These are phyloP conservation scores for Raphidocelis subcapitata DNA, from an alignment of 139 green algal species.

Conservation along the genomic window DNA sequence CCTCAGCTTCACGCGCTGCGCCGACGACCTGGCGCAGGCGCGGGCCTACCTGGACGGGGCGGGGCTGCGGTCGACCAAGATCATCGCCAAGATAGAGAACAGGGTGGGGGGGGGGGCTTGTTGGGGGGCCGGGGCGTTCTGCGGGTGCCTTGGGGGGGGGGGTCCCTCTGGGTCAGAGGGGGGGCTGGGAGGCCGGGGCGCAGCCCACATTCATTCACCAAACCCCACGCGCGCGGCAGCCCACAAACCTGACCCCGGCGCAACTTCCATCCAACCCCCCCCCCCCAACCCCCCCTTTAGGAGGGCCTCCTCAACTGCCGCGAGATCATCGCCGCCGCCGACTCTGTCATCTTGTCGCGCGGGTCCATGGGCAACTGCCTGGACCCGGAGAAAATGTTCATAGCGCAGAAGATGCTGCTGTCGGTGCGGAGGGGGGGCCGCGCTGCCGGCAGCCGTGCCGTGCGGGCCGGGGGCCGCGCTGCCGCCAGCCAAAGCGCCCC, in stretches of 20 bases:
- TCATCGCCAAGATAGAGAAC: slow-evolving; percentile 86
- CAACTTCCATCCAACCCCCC: too few relatives aligned
- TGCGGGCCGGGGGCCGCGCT: too few relatives aligned
- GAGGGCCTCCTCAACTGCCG: slow-evolving; percentile 26
- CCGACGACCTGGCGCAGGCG: slow-evolving; percentile 50
- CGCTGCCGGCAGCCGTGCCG: too few relatives aligned
- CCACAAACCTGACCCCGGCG: too few relatives aligned
- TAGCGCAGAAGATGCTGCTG: slow-evolving; percentile 61
- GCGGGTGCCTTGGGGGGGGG: too few relatives aligned
- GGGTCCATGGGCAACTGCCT: slow-evolving; percentile 89
- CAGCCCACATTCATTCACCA: too few relatives aligned
- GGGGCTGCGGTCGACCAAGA: slow-evolving; percentile 54
- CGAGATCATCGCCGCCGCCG: slow-evolving; percentile 65
- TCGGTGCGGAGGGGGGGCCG: background rate
- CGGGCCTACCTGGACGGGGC: slow-evolving; percentile 66
- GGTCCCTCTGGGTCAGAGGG: too few relatives aligned
- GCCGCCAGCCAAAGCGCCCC: too few relatives aligned
- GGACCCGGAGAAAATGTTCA: slow-evolving; percentile 71
- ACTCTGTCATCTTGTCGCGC: slow-evolving; percentile 76
- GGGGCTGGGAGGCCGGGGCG: too few relatives aligned
- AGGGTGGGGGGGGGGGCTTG: background rate
- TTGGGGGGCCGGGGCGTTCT: too few relatives aligned
- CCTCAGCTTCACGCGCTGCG: slow-evolving; percentile 53
- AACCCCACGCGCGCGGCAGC: too few relatives aligned
- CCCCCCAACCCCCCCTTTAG: too few relatives aligned